Conservation (phyloP, 768 basidiomycete genomes). For the Dioszegia crocea region DNA sequence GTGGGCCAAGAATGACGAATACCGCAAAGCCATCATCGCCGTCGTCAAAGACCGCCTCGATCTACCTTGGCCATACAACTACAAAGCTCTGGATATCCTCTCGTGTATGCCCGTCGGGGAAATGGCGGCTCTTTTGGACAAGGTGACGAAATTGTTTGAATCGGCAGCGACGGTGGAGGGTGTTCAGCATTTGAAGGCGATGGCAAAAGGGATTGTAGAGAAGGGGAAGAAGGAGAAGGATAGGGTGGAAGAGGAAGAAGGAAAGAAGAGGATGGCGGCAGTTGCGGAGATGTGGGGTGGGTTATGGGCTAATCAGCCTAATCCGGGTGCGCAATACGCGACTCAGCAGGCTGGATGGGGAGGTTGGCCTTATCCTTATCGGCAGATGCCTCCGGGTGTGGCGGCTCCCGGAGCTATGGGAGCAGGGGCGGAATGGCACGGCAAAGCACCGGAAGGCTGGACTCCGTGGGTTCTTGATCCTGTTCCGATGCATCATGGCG, state of each 20-base stretch:
- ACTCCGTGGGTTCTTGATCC: constrained; percentile 33
- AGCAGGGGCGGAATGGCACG: constrained; percentile 21
- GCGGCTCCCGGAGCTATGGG: constrained; percentile 1
- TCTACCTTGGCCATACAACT: constrained; percentile 40
- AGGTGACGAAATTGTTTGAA: constrained; percentile 24
- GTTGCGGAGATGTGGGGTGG: constrained; percentile 45
- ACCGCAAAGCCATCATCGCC: constrained; percentile 33
- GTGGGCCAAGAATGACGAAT: constrained; percentile 34
- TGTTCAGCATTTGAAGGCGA: constrained; percentile 26
- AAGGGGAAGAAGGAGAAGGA: constrained; percentile 31
- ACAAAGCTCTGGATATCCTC: constrained; percentile 39
- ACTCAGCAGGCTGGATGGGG: constrained; percentile 22
- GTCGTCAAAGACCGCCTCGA: constrained; percentile 36
- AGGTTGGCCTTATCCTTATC: constrained; percentile 38
- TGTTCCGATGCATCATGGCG: constrained; percentile 6
- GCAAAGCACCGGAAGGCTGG: constrained; percentile 40
- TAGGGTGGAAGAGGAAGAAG: constrained; percentile 35
- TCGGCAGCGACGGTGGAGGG: constrained; percentile 21
- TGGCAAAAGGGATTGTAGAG: constrained; percentile 14
- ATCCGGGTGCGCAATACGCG: constrained; percentile 4
- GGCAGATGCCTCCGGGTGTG: constrained; percentile 22
- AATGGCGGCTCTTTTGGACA: constrained; percentile 18
- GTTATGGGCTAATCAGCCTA: constrained; percentile 34
- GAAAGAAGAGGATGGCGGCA: constrained; percentile 34
- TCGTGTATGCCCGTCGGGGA: constrained; percentile 18